Percentiles rank a stretch among this genome's conserved stretches.
Evolutionary conservation across 2,329 filamentous ascomycete genomes (phyloP).

Genomic region (Penicillium sp.): DNA sequence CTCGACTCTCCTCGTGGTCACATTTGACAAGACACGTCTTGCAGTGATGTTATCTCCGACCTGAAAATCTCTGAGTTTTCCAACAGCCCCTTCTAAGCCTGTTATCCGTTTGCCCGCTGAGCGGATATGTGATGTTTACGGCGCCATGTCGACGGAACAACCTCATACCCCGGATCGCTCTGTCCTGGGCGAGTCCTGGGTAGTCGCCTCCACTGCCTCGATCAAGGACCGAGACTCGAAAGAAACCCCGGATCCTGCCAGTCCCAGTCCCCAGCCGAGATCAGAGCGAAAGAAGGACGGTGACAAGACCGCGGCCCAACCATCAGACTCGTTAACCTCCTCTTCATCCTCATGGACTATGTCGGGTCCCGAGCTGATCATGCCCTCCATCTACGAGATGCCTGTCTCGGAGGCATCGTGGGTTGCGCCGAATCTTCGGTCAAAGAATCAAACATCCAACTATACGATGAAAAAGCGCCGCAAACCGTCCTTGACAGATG

Average conservation of each 20-base stretch:
- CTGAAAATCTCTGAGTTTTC: too few relatives aligned
- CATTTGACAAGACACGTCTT: not conserved
- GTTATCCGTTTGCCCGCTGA: slow-evolving; percentile 1
- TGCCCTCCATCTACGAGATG: slow-evolving; percentile 41
- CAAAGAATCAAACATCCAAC: slow-evolving; percentile 10
- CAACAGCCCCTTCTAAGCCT: not conserved
- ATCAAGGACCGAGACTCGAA: slow-evolving; percentile 12
- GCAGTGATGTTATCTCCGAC: too few relatives aligned
- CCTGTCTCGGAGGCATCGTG: slow-evolving; percentile 35
- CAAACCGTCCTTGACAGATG: slow-evolving; percentile 12
- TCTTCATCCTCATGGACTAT: slow-evolving; percentile 32
- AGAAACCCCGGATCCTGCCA: slow-evolving; percentile 6
- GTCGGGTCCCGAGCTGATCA: slow-evolving; percentile 40
- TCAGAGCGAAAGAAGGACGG: slow-evolving; percentile 6
- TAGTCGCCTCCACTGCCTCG: slow-evolving; percentile 29
- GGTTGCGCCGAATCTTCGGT: slow-evolving; percentile 29
- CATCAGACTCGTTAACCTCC: slow-evolving; percentile 23
- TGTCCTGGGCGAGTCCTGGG: slow-evolving; percentile 39
- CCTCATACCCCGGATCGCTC: slow-evolving; percentile 17
- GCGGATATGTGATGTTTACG: slow-evolving; percentile 16
- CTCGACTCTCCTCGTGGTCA: not conserved
- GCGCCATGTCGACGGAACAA: slow-evolving; percentile 18
- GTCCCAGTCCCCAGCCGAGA: slow-evolving; percentile 10
- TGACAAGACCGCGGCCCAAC: slow-evolving; percentile 6
- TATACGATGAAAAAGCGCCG: slow-evolving; percentile 24